Conservation (phyloP, 495 filamentous ascomycete genomes). For the Clohesyomyces aquaticus region DNA sequence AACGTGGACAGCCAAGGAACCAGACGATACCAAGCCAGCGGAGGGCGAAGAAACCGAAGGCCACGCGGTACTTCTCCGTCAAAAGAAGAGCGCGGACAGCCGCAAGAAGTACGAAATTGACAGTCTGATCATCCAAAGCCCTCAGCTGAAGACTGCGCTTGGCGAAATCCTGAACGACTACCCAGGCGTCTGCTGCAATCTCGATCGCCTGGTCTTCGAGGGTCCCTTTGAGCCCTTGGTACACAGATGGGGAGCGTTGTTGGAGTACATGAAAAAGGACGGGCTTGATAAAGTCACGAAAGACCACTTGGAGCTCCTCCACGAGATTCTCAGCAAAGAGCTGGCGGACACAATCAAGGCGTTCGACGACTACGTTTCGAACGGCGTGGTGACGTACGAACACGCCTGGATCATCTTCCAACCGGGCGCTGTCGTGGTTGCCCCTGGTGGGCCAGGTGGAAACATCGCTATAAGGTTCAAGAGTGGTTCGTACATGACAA, state of each 20-base stretch:
- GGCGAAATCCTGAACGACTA: constrained; percentile 62
- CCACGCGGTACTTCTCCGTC: constrained; percentile 1
- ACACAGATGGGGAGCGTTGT: constrained; percentile 65
- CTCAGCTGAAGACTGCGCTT: constrained; percentile 60
- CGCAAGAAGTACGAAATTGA: constrained; percentile 63
- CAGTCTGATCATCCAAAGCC: constrained; percentile 67
- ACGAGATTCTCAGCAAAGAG: constrained; percentile 59
- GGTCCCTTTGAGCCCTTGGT: constrained; percentile 66
- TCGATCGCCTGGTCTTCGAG: constrained; percentile 62
- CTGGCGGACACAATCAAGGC: constrained; percentile 58
- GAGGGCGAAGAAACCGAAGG: constrained; percentile 6
- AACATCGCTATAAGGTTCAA: constrained; percentile 47
- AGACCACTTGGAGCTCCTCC: constrained; percentile 60
- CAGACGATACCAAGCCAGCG: constrained; percentile 5
- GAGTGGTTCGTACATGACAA: constrained; percentile 39
- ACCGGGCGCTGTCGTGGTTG: constrained; percentile 49
- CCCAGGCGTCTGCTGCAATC: constrained; percentile 63
- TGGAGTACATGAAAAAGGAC: constrained; percentile 42
- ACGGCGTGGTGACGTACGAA: constrained; percentile 62
- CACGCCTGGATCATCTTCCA: constrained; percentile 62
- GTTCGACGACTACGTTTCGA: constrained; percentile 58
- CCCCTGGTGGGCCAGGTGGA: constrained; percentile 44
- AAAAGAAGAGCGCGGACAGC: constrained; percentile 48
- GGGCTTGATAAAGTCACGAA: constrained; percentile 51
- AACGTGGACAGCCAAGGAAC: constrained; percentile 9